These are phyloP conservation scores for Phytophthora pisi DNA, from an alignment of 352 stramenopile genomes.

Conservation along the genomic window DNA sequence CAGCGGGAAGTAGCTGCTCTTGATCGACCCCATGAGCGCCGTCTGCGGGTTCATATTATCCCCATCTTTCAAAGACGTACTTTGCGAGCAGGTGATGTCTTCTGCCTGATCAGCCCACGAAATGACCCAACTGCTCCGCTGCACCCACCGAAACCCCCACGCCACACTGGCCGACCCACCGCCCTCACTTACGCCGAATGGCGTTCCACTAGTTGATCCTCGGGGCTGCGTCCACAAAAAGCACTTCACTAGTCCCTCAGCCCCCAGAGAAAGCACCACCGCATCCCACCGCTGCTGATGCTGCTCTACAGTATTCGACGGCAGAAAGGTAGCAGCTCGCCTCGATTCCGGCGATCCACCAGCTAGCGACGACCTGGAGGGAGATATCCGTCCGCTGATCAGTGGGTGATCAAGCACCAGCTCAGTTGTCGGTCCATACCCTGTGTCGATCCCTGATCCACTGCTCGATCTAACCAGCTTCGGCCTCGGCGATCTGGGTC, in stretches of 20 bases:
- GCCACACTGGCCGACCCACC: conserved; percentile 28
- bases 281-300: conserved; percentile 59
- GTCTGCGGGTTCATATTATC: conserved; percentile 88
- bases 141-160: conserved; percentile 66
- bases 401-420: conserved; percentile 4
- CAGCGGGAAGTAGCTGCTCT: conserved; percentile 75
- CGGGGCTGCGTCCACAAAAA: conserved; percentile 82
- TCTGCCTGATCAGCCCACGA: conserved; percentile 84
- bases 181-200: conserved; percentile 25
- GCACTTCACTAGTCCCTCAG: conserved; percentile 79
- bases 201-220: conserved; percentile 31
- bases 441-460: conserved; percentile 22
- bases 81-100: conserved; percentile 87
- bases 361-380: conserved; percentile 17
- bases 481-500: conserved; percentile 10
- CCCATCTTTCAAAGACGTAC: conserved; percentile 74
- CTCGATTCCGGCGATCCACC: conserved; percentile 15
- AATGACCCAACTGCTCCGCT: conserved; percentile 85
- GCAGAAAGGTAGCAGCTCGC: conserved; percentile 18
- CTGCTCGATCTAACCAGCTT: conserved; percentile 31
- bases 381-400: conserved; percentile 8
- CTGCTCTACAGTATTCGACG: conserved; percentile 3
- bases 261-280: conserved; percentile 74
- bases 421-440: conserved; percentile 3
- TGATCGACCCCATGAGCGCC: conserved; percentile 82